Evolutionary conservation across 139 green algal genomes (phyloP).

Genomic region (Dunaliella primolecta): DNA sequence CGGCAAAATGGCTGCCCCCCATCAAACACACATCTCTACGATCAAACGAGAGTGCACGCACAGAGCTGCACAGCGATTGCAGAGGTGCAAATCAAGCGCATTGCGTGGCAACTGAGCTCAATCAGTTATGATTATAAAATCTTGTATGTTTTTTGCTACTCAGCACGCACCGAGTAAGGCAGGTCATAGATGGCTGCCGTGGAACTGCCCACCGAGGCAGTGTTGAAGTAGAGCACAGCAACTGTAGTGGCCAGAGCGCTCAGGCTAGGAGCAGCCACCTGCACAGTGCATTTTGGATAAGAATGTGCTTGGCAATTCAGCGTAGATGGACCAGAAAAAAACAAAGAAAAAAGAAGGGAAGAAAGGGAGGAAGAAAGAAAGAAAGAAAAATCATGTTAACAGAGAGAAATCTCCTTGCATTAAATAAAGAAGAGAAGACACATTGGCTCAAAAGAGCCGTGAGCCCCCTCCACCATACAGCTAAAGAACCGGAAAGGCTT

Average conservation of each 20-base stretch:
- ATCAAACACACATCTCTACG: neutral
- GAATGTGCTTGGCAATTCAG: no score
- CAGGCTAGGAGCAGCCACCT: slow-evolving; percentile 34
- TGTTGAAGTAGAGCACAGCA: slow-evolving; percentile 37
- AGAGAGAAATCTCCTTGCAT: no score
- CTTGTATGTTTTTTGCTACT: neutral
- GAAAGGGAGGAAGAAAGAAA: no score
- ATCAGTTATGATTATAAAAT: neutral
- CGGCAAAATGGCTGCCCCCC: neutral
- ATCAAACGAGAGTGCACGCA: no score
- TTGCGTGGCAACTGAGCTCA: neutral
- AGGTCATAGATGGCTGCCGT: slow-evolving; percentile 18
- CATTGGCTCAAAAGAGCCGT: no score
- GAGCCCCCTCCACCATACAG: no score
- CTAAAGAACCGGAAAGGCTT: no score
- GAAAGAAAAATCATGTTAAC: no score
- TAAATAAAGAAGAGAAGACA: no score
- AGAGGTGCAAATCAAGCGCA: neutral
- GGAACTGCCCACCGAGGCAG: slow-evolving; percentile 11
- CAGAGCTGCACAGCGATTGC: neutral
- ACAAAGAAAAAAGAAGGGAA: no score
- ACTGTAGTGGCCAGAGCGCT: slow-evolving; percentile 42
- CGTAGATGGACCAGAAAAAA: no score
- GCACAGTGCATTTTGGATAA: no score
- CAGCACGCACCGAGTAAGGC: slow-evolving; percentile 16